A percentile compares a stretch with the other conserved stretches of the same genome.
Conservation (phyloP, 2,329 filamentous ascomycete genomes). For the Plenodomus lindquistii region DNA sequence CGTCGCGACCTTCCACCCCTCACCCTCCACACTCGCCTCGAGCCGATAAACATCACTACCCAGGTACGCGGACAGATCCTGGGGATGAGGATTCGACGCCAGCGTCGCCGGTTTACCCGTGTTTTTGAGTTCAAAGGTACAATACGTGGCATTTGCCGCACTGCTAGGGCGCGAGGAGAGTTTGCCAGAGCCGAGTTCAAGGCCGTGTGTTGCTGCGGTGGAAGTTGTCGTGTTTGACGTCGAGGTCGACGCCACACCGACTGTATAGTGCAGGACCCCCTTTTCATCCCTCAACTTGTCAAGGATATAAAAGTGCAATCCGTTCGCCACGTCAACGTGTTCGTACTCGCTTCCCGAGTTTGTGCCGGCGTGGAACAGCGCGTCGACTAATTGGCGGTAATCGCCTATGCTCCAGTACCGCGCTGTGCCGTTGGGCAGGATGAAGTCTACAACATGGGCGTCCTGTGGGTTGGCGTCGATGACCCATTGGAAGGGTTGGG, state of each 20-base stretch:
- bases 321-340: slow-evolving; percentile 53
- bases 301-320: slow-evolving; percentile 57
- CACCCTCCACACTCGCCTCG: slow-evolving; percentile 48
- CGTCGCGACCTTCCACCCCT: slow-evolving; percentile 54
- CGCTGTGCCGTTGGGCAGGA: slow-evolving; percentile 53
- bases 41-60: slow-evolving; percentile 55
- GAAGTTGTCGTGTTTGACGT: slow-evolving; percentile 25
- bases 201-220: slow-evolving; percentile 39
- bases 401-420: slow-evolving; percentile 57
- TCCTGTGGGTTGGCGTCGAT: slow-evolving; percentile 61
- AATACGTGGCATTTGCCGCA: slow-evolving; percentile 46
- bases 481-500: slow-evolving; percentile 57
- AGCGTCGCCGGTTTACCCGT: slow-evolving; percentile 40
- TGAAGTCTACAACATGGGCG: slow-evolving; percentile 56
- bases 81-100: slow-evolving; percentile 26
- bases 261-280: slow-evolving; percentile 55
- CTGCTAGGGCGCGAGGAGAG: slow-evolving; percentile 14
- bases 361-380: slow-evolving; percentile 60
- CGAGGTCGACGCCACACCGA: slow-evolving; percentile 52
- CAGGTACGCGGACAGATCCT: slow-evolving; percentile 48
- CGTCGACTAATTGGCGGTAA: slow-evolving; percentile 58
- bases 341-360: slow-evolving; percentile 57
- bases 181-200: slow-evolving; percentile 41
- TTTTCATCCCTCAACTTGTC: slow-evolving; percentile 47
- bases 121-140: slow-evolving; percentile 55